Evolutionary conservation across 1,284 basidiomycete species (phyloP).

Genomic region (Fomitiporia mediterranea): DNA sequence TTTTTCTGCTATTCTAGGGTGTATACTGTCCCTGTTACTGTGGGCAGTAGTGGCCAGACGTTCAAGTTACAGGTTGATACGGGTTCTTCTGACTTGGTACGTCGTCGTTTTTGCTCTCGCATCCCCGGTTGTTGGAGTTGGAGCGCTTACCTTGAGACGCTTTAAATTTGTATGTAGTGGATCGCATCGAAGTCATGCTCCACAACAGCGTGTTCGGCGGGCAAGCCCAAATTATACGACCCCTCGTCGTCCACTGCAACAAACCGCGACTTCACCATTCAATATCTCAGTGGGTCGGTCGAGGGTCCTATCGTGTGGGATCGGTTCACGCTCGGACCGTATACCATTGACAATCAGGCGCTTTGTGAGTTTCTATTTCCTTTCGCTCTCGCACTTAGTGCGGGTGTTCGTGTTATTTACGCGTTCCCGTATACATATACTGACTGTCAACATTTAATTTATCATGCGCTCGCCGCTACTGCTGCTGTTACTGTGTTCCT

Average conservation of each 20-base stretch:
- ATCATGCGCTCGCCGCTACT: neutral
- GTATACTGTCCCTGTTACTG: slow-evolving; percentile 52
- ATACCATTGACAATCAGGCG: slow-evolving; percentile 56
- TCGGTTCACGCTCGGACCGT: slow-evolving; percentile 50
- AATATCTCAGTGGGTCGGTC: slow-evolving; percentile 55
- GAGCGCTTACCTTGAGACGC: neutral
- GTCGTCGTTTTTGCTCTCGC: slow-evolving; percentile 22
- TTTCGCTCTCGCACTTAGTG: neutral
- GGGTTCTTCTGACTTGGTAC: slow-evolving; percentile 69
- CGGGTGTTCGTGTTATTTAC: neutral
- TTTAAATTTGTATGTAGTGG: slow-evolving; percentile 43
- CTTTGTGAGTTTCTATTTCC: slow-evolving; percentile 37
- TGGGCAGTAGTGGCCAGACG: slow-evolving; percentile 46
- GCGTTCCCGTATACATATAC: neutral
- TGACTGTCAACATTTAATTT: slow-evolving; percentile 9
- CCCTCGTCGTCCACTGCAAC: slow-evolving; percentile 41
- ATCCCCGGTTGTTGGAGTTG: neutral
- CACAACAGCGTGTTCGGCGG: slow-evolving; percentile 41
- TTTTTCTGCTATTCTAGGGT: slow-evolving; percentile 42
- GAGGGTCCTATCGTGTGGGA: slow-evolving; percentile 66
- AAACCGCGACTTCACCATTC: slow-evolving; percentile 40
- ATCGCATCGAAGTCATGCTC: slow-evolving; percentile 54
- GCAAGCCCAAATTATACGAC: slow-evolving; percentile 46
- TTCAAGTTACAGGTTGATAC: slow-evolving; percentile 66
- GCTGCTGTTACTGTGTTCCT: slow-evolving; percentile 12